Conservation (phyloP, 306 rosid genomes). For the Cicer yamashitae region DNA sequence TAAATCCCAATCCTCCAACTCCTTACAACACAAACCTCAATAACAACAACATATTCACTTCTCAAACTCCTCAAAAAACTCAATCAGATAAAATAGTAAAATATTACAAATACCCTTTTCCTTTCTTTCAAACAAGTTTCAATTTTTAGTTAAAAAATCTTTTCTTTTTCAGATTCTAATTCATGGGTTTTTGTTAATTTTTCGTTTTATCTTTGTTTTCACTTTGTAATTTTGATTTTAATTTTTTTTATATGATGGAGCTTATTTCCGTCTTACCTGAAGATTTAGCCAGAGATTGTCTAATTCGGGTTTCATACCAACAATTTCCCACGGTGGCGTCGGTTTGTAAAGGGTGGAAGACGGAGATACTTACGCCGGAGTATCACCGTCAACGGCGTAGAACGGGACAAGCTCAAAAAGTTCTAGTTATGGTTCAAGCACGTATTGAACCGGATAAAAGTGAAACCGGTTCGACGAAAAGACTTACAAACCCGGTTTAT, state of each 20-base stretch:
- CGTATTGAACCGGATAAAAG: conserved; percentile 37
- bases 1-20: conserved; percentile 2
- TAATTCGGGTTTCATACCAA: conserved; percentile 59
- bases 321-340: conserved; percentile 59
- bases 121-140: conserved; percentile 7
- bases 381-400: conserved; percentile 56
- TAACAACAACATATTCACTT: background rate
- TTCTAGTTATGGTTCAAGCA: conserved; percentile 66
- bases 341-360: conserved; percentile 64
- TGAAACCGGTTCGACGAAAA: conserved; percentile 38
- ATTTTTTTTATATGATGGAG: conserved; percentile 46
- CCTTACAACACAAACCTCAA: background rate
- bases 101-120: background rate
- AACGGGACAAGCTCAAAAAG: conserved; percentile 48
- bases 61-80: background rate
- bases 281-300: conserved; percentile 64
- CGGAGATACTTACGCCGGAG: conserved; percentile 61
- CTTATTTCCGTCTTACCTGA: conserved; percentile 73
- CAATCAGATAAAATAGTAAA: background rate
- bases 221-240: background rate
- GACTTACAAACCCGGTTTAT: conserved; percentile 47
- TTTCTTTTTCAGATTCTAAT: background rate
- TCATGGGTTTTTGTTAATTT: conserved; percentile 3
- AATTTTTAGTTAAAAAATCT: background rate
- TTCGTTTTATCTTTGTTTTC: background rate